Evolutionary conservation across 2,329 filamentous ascomycete genomes (phyloP).

Genomic region (Biscogniauxia mediterranea): DNA sequence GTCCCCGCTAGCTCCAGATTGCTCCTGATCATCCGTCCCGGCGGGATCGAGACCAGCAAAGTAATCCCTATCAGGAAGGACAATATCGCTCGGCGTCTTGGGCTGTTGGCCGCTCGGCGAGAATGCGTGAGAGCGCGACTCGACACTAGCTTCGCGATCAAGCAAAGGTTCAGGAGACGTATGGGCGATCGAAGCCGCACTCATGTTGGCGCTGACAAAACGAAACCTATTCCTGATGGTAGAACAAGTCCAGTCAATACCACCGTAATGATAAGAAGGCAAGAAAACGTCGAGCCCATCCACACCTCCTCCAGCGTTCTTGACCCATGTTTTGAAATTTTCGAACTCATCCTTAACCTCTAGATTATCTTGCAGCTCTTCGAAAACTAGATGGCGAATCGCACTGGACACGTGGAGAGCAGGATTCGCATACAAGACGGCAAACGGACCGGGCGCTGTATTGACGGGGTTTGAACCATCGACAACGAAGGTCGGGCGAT

Average conservation of each 20-base stretch:
- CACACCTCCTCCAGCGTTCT: constrained; percentile 52
- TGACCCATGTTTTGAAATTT: constrained; percentile 69
- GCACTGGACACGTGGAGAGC: constrained; percentile 58
- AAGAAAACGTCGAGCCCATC: constrained; percentile 52
- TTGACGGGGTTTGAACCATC: constrained; percentile 62
- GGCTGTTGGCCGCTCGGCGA: constrained; percentile 36
- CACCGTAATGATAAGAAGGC: constrained; percentile 60
- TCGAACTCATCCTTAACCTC: constrained; percentile 49
- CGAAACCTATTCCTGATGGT: constrained; percentile 68
- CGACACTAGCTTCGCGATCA: constrained; percentile 36
- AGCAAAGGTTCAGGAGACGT: constrained; percentile 38
- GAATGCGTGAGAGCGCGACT: constrained; percentile 35
- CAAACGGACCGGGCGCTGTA: constrained; percentile 51
- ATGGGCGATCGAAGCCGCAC: constrained; percentile 37
- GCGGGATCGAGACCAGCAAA: constrained; percentile 26
- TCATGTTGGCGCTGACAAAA: constrained; percentile 60
- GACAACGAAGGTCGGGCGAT: constrained; percentile 73
- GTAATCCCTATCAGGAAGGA: constrained; percentile 31
- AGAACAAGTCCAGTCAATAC: constrained; percentile 67
- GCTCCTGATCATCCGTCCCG: constrained; percentile 18
- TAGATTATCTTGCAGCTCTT: constrained; percentile 42
- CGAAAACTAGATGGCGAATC: constrained; percentile 55
- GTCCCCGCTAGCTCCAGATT: constrained; percentile 21
- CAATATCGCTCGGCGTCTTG: constrained; percentile 35
- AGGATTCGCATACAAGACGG: constrained; percentile 67